phyloP scores from a whole-genome alignment of 306 rosid species.

The Castanopsis chinensis region DNA sequence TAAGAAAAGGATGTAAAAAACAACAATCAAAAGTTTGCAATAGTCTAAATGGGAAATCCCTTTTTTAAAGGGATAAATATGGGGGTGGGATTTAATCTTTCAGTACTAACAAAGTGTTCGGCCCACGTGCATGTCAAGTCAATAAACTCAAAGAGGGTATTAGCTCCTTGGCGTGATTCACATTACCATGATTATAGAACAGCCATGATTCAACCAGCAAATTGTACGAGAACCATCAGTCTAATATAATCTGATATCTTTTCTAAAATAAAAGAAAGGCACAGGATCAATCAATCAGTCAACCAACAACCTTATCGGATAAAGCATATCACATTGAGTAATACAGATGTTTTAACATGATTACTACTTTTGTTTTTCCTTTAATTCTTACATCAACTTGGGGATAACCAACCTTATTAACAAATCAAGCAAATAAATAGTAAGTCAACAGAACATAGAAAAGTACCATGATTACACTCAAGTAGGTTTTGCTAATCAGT shows the following conservation, averaged over 20 bases:
- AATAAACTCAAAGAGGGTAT: conserved; percentile 22
- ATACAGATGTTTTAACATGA: conserved; percentile 30
- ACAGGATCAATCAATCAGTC: conserved; percentile 32
- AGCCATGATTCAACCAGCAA: conserved; percentile 42
- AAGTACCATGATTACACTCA: background rate
- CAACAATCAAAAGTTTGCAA: background rate
- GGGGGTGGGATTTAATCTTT: background rate
- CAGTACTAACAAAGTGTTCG: conserved; percentile 10
- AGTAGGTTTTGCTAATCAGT: background rate
- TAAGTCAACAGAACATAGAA: background rate
- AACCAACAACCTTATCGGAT: conserved; percentile 32
- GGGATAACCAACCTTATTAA: conserved; percentile 7
- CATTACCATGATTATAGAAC: conserved; percentile 28
- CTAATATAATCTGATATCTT: conserved; percentile 37
- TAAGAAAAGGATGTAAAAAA: conserved; percentile 21
- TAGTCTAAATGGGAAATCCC: background rate
- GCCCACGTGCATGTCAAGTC: conserved; percentile 52
- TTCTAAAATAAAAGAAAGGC: conserved; percentile 29
- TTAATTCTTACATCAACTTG: background rate
- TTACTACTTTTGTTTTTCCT: conserved; percentile 22
- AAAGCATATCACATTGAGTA: conserved; percentile 27
- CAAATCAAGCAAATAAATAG: conserved; percentile 11
- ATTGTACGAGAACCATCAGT: conserved; percentile 40
- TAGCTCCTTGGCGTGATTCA: conserved; percentile 30
- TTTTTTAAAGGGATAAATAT: background rate